A percentile compares a stretch with the other conserved stretches of the same genome.
Evolutionary conservation across 1,284 basidiomycete species (phyloP).

Genomic region (Phellopilus nigrolimitatus): DNA sequence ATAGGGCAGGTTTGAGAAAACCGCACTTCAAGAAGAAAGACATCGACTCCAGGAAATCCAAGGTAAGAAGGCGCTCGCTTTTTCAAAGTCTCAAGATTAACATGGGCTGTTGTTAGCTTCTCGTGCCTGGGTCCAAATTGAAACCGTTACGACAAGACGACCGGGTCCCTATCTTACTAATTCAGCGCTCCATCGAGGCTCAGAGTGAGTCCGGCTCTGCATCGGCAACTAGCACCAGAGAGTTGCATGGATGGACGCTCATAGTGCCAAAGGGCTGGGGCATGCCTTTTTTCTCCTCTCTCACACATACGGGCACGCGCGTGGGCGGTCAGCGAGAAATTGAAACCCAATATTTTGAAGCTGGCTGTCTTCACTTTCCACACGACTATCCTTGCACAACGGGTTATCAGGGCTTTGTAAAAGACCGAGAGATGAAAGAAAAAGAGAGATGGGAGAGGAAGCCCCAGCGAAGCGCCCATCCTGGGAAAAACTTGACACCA

Average conservation of each 20-base stretch:
- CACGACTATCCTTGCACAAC: slow-evolving; percentile 64
- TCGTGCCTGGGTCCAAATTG: slow-evolving; percentile 72
- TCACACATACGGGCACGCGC: slow-evolving; percentile 75
- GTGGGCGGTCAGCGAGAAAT: slow-evolving; percentile 79
- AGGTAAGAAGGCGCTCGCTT: no score
- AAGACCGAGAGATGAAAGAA: slow-evolving; percentile 46
- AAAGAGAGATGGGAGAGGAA: slow-evolving; percentile 68
- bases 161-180: slow-evolving; percentile 74
- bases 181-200: slow-evolving; percentile 69
- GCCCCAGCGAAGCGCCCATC: slow-evolving; percentile 83
- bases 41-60: slow-evolving; percentile 71
- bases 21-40: slow-evolving; percentile 80
- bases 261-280: slow-evolving; percentile 83
- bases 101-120: slow-evolving; percentile 45
- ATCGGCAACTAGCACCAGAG: slow-evolving; percentile 26
- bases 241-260: slow-evolving; percentile 80
- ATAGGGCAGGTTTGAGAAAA: slow-evolving; percentile 47
- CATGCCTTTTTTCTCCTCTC: slow-evolving; percentile 81
- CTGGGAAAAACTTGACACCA: slow-evolving; percentile 59
- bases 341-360: slow-evolving; percentile 74
- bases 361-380: slow-evolving; percentile 72
- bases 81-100: no score
- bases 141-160: slow-evolving; percentile 67
- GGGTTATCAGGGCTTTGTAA: slow-evolving; percentile 49
- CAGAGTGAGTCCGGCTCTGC: slow-evolving; percentile 25